These are phyloP conservation scores for Phylloboletellus chloephorus DNA, from an alignment of 1,284 basidiomycete genomes.

Conservation along the genomic window DNA sequence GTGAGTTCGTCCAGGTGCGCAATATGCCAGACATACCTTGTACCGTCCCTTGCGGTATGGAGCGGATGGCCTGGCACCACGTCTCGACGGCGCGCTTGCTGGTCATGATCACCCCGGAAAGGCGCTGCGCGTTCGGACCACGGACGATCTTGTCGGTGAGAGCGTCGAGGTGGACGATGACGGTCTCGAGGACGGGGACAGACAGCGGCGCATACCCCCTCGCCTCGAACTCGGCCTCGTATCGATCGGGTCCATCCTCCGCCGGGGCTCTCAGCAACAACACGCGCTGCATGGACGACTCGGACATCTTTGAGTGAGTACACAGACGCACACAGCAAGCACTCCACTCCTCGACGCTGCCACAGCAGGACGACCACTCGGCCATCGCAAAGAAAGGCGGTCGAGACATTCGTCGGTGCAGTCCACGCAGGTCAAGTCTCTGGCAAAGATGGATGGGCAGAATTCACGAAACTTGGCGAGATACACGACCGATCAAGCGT, in stretches of 20 bases:
- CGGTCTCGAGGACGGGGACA: slow-evolving; percentile 64
- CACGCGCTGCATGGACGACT: slow-evolving; percentile 37
- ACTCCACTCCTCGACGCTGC: background rate
- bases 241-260: slow-evolving; percentile 43
- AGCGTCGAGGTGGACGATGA: slow-evolving; percentile 42
- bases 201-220: slow-evolving; percentile 49
- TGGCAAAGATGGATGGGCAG: slow-evolving; percentile 20
- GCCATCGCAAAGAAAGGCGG: slow-evolving; percentile 18
- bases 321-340: no score
- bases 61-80: slow-evolving; percentile 45
- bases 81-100: slow-evolving; percentile 68
- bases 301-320: no score
- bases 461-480: slow-evolving; percentile 25
- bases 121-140: slow-evolving; percentile 34
- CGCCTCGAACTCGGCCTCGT: slow-evolving; percentile 41
- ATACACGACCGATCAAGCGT: slow-evolving; percentile 16
- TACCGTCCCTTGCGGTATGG: slow-evolving; percentile 3
- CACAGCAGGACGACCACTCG: slow-evolving; percentile 23
- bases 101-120: slow-evolving; percentile 64
- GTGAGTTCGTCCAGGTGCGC: background rate
- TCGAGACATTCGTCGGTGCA: slow-evolving; percentile 13
- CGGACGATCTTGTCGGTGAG: slow-evolving; percentile 40
- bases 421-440: slow-evolving; percentile 12
- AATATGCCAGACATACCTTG: slow-evolving; percentile 14
- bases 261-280: slow-evolving; percentile 54